Percentiles rank a stretch among this genome's conserved stretches.
These are phyloP conservation scores for Chlamydomonas applanata DNA, from an alignment of 139 green algal species.

Conservation along the genomic window DNA sequence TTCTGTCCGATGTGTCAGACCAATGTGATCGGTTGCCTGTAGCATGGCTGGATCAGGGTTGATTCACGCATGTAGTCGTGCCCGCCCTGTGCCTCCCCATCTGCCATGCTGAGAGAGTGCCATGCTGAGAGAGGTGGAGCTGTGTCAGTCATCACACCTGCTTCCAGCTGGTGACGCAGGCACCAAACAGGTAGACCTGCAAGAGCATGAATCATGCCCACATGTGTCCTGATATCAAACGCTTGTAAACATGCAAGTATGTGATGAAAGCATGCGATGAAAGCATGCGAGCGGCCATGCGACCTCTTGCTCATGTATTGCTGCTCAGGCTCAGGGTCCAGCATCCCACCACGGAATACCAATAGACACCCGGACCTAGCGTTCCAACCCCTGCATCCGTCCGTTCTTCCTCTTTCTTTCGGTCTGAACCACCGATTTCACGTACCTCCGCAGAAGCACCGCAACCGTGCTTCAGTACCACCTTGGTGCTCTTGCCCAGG, in stretches of 20 bases:
- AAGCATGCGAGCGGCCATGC: background rate
- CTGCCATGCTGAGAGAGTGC: no score
- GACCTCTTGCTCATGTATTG: slow-evolving; percentile 1
- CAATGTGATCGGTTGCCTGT: no score
- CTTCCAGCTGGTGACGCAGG: slow-evolving; percentile 85
- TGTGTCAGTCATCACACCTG: slow-evolving; percentile 2
- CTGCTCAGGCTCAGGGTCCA: background rate
- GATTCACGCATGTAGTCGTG: no score
- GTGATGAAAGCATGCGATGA: background rate
- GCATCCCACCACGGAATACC: background rate
- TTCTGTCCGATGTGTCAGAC: no score
- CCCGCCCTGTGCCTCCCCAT: no score
- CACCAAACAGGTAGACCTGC: slow-evolving; percentile 90
- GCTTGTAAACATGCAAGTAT: background rate
- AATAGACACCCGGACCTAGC: background rate
- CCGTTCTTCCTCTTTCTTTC: no score
- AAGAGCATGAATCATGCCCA: background rate
- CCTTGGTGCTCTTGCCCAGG: slow-evolving; percentile 22
- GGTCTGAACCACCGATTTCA: slow-evolving; percentile 1
- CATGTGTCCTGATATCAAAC: background rate
- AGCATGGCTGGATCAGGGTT: no score
- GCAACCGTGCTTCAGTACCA: slow-evolving; percentile 67
- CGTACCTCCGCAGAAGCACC: slow-evolving; percentile 73
- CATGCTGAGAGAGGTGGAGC: no score
- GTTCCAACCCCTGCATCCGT: background rate